Evolutionary conservation across 2,329 filamentous ascomycete genomes (phyloP).

Genomic region (Colletotrichum simmondsii): DNA sequence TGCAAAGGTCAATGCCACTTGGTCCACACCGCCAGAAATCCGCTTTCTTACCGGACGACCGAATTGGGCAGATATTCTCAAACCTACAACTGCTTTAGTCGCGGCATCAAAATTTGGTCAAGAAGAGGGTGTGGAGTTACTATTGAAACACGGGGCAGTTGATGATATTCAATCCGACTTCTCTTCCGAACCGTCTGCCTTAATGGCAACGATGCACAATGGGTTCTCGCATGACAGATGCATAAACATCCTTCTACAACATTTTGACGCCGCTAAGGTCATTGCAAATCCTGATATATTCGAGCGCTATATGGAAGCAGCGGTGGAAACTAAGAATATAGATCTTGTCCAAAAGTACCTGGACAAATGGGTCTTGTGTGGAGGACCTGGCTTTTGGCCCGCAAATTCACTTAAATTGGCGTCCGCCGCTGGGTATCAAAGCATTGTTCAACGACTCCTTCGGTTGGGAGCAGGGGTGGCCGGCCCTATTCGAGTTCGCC

Average conservation of each 20-base stretch:
- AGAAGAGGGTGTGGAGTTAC: no score
- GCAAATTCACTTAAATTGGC: not conserved
- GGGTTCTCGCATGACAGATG: no score
- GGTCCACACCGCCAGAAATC: no score
- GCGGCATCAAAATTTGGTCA: no score
- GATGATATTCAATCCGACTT: not conserved
- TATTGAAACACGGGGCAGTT: not conserved
- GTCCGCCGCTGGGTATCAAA: not conserved
- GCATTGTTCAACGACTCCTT: not conserved
- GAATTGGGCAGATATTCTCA: no score
- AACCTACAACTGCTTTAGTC: no score
- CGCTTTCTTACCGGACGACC: no score
- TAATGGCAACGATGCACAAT: not conserved
- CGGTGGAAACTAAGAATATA: accelerated
- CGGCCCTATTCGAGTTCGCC: not conserved
- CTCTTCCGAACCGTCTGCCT: not conserved
- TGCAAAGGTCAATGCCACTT: not conserved
- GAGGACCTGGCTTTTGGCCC: not conserved
- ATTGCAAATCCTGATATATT: not conserved
- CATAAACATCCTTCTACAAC: accelerated
- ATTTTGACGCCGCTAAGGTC: not conserved
- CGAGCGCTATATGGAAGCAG: not conserved
- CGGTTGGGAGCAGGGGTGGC: not conserved
- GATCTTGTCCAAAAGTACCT: not conserved
- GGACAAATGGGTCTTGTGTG: not conserved